Percentiles rank a stretch among this genome's conserved stretches.
Conservation (phyloP, 225 moss, liverwort and hornwort species). For the Climacium dendroides region DNA sequence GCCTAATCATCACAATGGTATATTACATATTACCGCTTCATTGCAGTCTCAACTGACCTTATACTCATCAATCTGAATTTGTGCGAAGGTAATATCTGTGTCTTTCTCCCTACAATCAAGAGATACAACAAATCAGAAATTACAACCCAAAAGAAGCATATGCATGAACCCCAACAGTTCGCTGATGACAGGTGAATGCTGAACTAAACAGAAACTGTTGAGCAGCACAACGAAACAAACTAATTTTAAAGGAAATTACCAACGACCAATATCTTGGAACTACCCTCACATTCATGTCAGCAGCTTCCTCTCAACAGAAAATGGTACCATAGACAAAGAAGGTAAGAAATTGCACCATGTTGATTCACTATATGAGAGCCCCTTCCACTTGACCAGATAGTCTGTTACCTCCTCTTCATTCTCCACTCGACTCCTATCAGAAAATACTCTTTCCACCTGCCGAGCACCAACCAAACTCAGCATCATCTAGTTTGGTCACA, state of each 20-base stretch:
- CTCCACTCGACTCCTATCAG: slow-evolving; percentile 67
- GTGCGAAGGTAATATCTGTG: slow-evolving; percentile 75
- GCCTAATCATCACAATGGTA: not conserved
- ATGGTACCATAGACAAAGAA: not conserved
- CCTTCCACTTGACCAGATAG: slow-evolving; percentile 99
- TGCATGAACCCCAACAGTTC: not conserved
- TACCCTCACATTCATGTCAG: not conserved
- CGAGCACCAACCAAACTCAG: not conserved
- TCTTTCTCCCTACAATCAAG: slow-evolving; percentile 81
- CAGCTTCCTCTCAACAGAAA: not conserved
- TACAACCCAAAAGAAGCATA: not conserved
- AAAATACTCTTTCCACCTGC: slow-evolving; percentile 98
- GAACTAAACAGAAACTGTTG: not conserved
- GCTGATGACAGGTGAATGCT: not conserved
- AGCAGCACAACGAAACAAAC: not conserved
- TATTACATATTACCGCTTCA: not conserved
- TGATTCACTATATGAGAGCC: slow-evolving; percentile 91
- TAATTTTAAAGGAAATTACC: not conserved
- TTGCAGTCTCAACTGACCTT: slow-evolving; percentile 55
- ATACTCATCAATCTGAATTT: slow-evolving; percentile 87
- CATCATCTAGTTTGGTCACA: not conserved
- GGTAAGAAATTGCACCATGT: slow-evolving; percentile 60
- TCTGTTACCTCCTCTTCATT: slow-evolving; percentile 83
- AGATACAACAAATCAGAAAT: not conserved
- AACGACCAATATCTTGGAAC: not conserved